Percentiles rank a stretch among this genome's conserved stretches.
Conservation (phyloP, 2,329 filamentous ascomycete species). For the Cladophialophora psammophila region DNA sequence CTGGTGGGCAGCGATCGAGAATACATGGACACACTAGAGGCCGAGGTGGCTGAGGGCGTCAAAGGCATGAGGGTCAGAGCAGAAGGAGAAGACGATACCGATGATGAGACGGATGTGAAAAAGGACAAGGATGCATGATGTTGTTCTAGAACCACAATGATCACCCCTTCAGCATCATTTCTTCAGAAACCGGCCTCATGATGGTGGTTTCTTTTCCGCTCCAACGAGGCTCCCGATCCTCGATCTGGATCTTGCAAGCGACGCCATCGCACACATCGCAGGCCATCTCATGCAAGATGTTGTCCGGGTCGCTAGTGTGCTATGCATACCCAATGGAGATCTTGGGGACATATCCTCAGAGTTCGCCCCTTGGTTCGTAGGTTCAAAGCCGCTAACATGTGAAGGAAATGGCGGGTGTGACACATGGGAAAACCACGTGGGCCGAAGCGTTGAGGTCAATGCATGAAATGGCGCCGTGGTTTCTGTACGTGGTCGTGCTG, state of each 20-base stretch:
- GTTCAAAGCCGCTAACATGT: background rate
- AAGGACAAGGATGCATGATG: conserved; percentile 36
- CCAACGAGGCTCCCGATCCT: background rate
- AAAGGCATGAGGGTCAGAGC: conserved; percentile 72
- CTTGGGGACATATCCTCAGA: background rate
- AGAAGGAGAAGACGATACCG: conserved; percentile 74
- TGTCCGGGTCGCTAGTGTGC: background rate
- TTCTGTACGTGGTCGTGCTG: background rate
- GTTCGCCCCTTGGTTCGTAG: background rate
- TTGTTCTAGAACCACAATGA: background rate
- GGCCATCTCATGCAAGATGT: conserved; percentile 2
- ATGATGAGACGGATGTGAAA: conserved; percentile 40
- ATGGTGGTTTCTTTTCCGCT: conserved; percentile 2
- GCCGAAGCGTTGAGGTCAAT: conserved; percentile 7
- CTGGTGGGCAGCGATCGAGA: conserved; percentile 78
- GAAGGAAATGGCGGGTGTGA: background rate
- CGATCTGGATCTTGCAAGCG: conserved; percentile 8
- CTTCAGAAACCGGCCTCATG: background rate
- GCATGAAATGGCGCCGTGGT: background rate
- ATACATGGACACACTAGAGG: conserved; percentile 78
- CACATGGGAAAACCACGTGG: conserved; percentile 20
- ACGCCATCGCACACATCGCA: background rate
- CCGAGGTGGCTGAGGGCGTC: conserved; percentile 78
- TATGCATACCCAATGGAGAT: background rate
- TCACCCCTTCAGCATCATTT: background rate